phyloP scores from a whole-genome alignment of 2,329 filamentous ascomycete genomes.

The Ophiosphaerella korrae region DNA sequence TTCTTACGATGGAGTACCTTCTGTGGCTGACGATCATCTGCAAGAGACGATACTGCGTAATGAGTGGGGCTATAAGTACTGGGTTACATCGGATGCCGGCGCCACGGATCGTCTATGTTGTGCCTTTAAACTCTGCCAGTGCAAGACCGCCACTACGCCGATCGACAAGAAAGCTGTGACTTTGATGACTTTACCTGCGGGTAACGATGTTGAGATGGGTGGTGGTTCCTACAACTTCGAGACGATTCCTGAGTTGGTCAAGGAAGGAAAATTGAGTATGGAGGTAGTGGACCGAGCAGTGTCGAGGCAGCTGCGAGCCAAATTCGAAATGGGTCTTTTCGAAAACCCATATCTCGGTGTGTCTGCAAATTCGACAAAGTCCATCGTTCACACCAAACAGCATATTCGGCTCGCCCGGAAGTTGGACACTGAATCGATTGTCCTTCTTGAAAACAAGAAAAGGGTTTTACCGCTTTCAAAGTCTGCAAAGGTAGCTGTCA shows the following conservation, averaged over 20 bases:
- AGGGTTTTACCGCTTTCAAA: conserved; percentile 68
- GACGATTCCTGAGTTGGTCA: conserved; percentile 68
- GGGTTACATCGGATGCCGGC: conserved; percentile 69
- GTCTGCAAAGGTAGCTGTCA: conserved; percentile 71
- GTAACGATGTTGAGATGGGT: conserved; percentile 78
- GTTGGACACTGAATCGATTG: conserved; percentile 71
- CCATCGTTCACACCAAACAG: conserved; percentile 66
- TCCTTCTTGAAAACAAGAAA: conserved; percentile 74
- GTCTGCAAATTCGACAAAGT: conserved; percentile 58
- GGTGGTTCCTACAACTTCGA: conserved; percentile 72
- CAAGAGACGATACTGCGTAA: conserved; percentile 69
- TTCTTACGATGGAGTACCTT: conserved; percentile 73
- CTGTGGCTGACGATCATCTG: conserved; percentile 67
- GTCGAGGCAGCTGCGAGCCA: conserved; percentile 66
- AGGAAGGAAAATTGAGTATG: conserved; percentile 64
- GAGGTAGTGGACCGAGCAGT: conserved; percentile 69
- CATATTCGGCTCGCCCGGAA: conserved; percentile 65
- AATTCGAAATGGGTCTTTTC: conserved; percentile 73
- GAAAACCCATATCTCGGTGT: conserved; percentile 70
- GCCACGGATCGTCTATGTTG: conserved; percentile 71
- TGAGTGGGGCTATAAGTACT: conserved; percentile 77
- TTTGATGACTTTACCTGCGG: conserved; percentile 66
- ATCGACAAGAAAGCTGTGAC: conserved; percentile 71
- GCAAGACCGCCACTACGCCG: conserved; percentile 49
- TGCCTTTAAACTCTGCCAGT: conserved; percentile 67